Conservation (phyloP, 2,329 filamentous ascomycete species). For the Dactylellina sp. region DNA sequence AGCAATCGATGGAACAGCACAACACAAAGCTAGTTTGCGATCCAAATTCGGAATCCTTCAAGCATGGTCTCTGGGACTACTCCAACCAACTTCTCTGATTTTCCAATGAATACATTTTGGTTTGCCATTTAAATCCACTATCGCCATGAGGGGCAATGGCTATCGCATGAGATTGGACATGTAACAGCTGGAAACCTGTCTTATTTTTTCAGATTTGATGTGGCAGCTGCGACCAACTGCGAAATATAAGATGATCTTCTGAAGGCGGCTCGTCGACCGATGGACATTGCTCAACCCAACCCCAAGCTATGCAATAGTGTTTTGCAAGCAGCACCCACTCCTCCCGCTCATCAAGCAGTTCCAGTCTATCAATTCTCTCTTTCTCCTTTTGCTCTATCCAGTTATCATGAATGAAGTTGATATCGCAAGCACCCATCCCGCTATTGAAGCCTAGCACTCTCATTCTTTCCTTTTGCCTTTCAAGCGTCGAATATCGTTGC, state of each 20-base stretch:
- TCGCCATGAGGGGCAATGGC: too few species aligned
- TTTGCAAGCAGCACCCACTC: conserved; percentile 88
- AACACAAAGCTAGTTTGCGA: conserved; percentile 22
- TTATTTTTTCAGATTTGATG: conserved; percentile 28
- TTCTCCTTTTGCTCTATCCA: conserved; percentile 75
- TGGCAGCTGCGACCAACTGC: conserved; percentile 36
- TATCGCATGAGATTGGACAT: too few species aligned
- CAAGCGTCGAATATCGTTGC: conserved; percentile 75
- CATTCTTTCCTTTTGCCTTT: conserved; percentile 77
- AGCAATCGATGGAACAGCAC: conserved; percentile 27
- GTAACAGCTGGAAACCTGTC: too few species aligned
- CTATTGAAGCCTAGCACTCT: conserved; percentile 71
- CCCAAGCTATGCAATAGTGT: conserved; percentile 94
- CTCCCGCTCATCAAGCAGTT: conserved; percentile 94
- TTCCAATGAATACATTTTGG: too few species aligned
- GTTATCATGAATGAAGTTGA: conserved; percentile 40
- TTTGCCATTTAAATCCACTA: too few species aligned
- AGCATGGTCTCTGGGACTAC: too few species aligned
- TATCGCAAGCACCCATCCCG: conserved; percentile 55
- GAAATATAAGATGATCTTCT: conserved; percentile 11
- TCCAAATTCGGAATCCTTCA: not conserved
- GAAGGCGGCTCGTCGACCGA: not conserved
- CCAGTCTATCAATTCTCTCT: conserved; percentile 79
- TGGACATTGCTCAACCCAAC: conserved; percentile 71
- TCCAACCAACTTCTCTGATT: too few species aligned